A percentile compares a stretch with the other conserved stretches of the same genome.
Evolutionary conservation across 2,329 filamentous ascomycete genomes (phyloP).

Genomic region (Dothidotthia symphoricarpi): DNA sequence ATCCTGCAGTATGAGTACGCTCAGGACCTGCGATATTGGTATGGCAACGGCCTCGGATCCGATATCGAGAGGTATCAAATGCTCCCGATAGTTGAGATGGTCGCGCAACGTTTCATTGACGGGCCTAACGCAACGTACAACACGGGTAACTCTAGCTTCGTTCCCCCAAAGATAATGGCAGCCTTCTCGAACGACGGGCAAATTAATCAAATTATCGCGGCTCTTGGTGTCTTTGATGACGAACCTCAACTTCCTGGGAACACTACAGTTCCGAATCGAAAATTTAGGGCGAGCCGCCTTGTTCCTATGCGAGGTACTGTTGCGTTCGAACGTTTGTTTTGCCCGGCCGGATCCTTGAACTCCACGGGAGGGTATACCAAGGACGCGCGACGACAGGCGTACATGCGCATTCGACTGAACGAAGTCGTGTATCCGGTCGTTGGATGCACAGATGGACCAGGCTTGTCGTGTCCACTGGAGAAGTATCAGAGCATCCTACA

Average conservation of each 20-base stretch:
- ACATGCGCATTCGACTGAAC: constrained; percentile 60
- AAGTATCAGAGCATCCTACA: constrained; percentile 43
- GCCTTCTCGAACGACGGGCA: constrained; percentile 67
- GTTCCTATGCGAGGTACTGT: constrained; percentile 65
- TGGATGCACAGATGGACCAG: constrained; percentile 56
- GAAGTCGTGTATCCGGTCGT: constrained; percentile 62
- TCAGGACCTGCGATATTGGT: constrained; percentile 68
- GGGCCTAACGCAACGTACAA: constrained; percentile 54
- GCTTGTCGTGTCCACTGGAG: constrained; percentile 32
- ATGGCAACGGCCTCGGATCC: constrained; percentile 60
- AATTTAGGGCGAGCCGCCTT: constrained; percentile 58
- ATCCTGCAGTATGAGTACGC: constrained; percentile 64
- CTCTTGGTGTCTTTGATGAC: constrained; percentile 61
- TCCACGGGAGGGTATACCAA: constrained; percentile 3
- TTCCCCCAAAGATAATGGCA: constrained; percentile 58
- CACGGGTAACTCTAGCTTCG: constrained; percentile 49
- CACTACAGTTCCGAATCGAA: constrained; percentile 48
- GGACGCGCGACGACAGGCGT: constrained; percentile 36
- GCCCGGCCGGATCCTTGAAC: constrained; percentile 28
- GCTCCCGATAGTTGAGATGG: constrained; percentile 58
- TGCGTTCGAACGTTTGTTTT: constrained; percentile 62
- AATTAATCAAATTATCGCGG: constrained; percentile 60
- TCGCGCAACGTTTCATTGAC: constrained; percentile 54
- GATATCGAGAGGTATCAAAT: constrained; percentile 58
- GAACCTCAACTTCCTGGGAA: constrained; percentile 52